Base-by-base conservation (phyloP, 352 stramenopile genomes). In the Peronospora farinosa region DNA sequence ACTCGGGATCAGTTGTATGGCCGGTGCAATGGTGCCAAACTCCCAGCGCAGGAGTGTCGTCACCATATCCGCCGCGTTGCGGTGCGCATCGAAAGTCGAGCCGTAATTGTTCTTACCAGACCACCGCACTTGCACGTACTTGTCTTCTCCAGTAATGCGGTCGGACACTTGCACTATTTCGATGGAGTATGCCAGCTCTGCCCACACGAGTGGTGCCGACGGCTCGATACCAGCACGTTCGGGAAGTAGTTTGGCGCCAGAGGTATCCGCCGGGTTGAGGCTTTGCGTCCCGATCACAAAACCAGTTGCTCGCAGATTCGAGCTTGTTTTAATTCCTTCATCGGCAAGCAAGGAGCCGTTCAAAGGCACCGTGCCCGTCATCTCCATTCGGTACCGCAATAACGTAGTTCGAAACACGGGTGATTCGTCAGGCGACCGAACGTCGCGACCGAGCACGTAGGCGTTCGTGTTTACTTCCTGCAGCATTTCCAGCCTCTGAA, bases 261-360 rank as follows among this genome's bases (percentile, higher is more conserved):
- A 62, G 27, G 54, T 74, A 15, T 60, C 60, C 11, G 49, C 43
- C n/a, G 65, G 65, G 19, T 70, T 70, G n/a, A 82, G 44, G 38
- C 63, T 78, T 35, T 82, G 71, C 38, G 71, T 78, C 17, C 68
- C 68, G 43, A 79, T 69, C 8, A 82, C 54, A 40, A 74, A 78
- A 17, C 65, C 65, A 0, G 35, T 54, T 2, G 57, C 57, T 15
- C 38, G 25, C 2, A 68, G 36, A 28, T 56, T 40, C 37, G 56
- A 37, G 41, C 36, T 37, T 16, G 45, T 19, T 10, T 13, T 13
- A 15, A 2, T 30, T 23, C 54, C 45, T 25, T 32, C 56, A 8
- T 52, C 43, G 8, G 53, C 30, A n/a, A 60, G 39, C 2, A 43
- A 51, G 8, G 41, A 53, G 17, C 35, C 47, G n/a, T 45, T 45